A percentile compares a stretch with the other conserved stretches of the same genome.
These are phyloP conservation scores for Guadua angustifolia DNA, from an alignment of 176 grass and related monocot genomes.

Conservation along the genomic window DNA sequence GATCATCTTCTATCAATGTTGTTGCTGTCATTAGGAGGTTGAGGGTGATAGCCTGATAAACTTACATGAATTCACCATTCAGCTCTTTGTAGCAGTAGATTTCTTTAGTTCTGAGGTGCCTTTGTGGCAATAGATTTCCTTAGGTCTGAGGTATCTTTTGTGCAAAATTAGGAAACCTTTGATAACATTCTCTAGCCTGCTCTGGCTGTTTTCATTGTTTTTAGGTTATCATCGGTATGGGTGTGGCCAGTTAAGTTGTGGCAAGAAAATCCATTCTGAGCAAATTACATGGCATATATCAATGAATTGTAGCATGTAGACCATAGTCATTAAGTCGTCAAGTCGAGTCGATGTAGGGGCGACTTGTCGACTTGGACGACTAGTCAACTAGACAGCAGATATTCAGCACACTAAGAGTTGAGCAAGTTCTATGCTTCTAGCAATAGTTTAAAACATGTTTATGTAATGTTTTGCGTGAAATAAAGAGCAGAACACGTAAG, in stretches of 20 bases:
- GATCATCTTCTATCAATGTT: neutral
- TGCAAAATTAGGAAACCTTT: slow-evolving; percentile 3
- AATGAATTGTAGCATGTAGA: neutral
- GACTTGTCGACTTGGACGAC: too few relatives aligned
- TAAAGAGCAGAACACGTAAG: too few relatives aligned
- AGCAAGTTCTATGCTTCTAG: neutral
- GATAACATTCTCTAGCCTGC: neutral
- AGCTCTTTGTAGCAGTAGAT: neutral
- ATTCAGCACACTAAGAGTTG: too few relatives aligned
- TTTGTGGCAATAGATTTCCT: slow-evolving; percentile 8
- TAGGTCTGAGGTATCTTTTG: neutral
- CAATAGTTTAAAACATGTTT: too few relatives aligned
- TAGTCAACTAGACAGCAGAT: too few relatives aligned
- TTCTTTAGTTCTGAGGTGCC: neutral
- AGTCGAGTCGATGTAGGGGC: too few relatives aligned
- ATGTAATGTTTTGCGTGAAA: too few relatives aligned
- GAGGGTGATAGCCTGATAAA: neutral
- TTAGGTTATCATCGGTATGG: neutral
- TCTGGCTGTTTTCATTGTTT: neutral
- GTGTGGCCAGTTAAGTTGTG: neutral
- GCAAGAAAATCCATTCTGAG: neutral
- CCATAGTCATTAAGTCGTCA: neutral
- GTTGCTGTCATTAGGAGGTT: neutral
- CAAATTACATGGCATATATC: neutral
- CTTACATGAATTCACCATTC: slow-evolving; percentile 19